Conservation (phyloP, 257 asterid species). For the Forsythia viridissima region DNA sequence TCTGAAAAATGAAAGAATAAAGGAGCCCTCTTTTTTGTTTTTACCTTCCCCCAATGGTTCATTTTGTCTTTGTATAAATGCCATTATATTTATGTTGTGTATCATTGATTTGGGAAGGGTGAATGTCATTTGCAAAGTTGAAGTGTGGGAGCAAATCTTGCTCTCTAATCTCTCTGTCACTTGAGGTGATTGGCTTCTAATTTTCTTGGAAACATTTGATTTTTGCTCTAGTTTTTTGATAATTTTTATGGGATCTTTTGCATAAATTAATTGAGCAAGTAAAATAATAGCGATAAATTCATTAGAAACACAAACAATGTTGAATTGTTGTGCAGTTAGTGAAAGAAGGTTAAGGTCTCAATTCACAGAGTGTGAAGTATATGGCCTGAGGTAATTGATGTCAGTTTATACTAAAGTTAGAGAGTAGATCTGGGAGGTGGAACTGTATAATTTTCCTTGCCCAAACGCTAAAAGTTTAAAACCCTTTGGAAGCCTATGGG, state of each 20-base stretch:
- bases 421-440: constrained; percentile 26
- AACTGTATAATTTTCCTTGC: constrained; percentile 16
- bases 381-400: constrained; percentile 12
- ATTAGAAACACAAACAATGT: background rate
- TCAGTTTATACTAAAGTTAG: background rate
- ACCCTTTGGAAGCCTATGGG: background rate
- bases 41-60: constrained; percentile 9
- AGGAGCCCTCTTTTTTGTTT: constrained; percentile 26
- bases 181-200: constrained; percentile 10
- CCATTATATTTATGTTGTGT: background rate
- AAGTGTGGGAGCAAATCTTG: constrained; percentile 20
- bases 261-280: background rate
- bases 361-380: background rate
- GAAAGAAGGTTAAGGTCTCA: constrained; percentile 4
- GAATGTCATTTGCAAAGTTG: constrained; percentile 17
- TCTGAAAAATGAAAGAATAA: constrained; percentile 22
- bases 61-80: background rate
- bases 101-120: constrained; percentile 21
- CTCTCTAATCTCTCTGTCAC: constrained; percentile 16
- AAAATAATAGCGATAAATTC: background rate
- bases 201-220: constrained; percentile 1
- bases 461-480: background rate
- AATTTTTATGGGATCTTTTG: background rate
- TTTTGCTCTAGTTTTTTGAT: background rate
- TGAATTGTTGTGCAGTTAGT: background rate